Evolutionary conservation across 208 protist species (phyloP).

Genomic region (Trypanosoma avium): DNA sequence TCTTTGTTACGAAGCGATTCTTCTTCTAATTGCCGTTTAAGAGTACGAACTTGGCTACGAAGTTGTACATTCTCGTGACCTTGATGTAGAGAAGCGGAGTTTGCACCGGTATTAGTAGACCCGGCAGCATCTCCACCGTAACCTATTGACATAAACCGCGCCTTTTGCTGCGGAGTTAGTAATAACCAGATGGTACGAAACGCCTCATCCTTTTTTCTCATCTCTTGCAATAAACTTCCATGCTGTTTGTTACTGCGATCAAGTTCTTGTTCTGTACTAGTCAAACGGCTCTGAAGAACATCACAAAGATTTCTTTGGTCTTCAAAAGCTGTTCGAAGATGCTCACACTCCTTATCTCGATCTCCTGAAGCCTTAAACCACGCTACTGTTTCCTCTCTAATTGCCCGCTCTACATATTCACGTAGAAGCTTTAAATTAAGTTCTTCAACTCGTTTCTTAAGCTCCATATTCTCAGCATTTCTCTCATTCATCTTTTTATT

Average conservation of each 20-base stretch:
- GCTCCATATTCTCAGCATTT: slow-evolving; percentile 13
- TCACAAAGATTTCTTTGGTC: slow-evolving; percentile 44
- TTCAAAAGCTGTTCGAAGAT: slow-evolving; percentile 36
- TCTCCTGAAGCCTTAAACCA: slow-evolving; percentile 31
- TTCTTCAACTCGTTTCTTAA: slow-evolving; percentile 25
- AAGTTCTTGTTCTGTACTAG: slow-evolving; percentile 45
- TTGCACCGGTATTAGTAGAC: neutral
- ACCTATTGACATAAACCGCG: slow-evolving; percentile 35
- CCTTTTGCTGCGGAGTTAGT: slow-evolving; percentile 50
- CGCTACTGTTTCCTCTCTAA: slow-evolving; percentile 42
- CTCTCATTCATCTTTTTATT: neutral
- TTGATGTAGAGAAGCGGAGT: slow-evolving; percentile 21
- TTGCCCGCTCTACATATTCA: slow-evolving; percentile 33
- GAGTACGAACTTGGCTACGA: slow-evolving; percentile 22
- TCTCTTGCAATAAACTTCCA: slow-evolving; percentile 24
- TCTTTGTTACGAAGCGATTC: slow-evolving; percentile 15
- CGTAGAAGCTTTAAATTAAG: slow-evolving; percentile 37
- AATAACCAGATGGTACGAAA: slow-evolving; percentile 44
- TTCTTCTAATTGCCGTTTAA: slow-evolving; percentile 26
- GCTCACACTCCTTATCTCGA: slow-evolving; percentile 36
- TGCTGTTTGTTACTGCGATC: slow-evolving; percentile 32
- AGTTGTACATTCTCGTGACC: slow-evolving; percentile 37
- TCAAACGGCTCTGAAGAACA: slow-evolving; percentile 37
- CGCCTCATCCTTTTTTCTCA: slow-evolving; percentile 35
- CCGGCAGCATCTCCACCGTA: slow-evolving; percentile 15